Evolutionary conservation across 2,329 filamentous ascomycete genomes (phyloP), one percentile per base, ranked within the genome.

Genomic region (Torrubiellomyces zombiae): DNA sequence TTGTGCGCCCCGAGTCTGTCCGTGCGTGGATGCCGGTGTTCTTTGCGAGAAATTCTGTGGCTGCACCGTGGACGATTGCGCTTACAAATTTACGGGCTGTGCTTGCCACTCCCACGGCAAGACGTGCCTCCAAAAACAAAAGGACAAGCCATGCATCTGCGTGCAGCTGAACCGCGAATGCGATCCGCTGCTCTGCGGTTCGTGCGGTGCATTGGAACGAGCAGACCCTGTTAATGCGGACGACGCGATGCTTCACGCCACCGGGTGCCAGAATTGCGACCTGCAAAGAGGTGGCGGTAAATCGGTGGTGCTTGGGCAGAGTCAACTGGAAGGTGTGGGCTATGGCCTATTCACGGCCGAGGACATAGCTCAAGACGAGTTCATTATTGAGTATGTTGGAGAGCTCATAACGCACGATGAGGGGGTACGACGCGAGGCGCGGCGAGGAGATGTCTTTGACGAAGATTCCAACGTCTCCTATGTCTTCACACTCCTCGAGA

Each of bases 381-480:
- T 78, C 36, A 59, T 89, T 11, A 75, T 78, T 16, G 81, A 89
- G 44, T 89, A 89, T 44, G 70, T 71, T 2, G 81, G 81, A 23
- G 81, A 89, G 44, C 58, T 82, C 8, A 74, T 86, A 29, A 72
- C 67, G 4, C 63, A 67, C 19, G 61, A 71, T 23, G 78, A 85
- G 43, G 70, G 69, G 4, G 67, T 79, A 14, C 65, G 77, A 4
- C 63, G 78, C 18, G 73, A 75, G 30, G 66, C 67, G 7, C 48
- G 65, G 3, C 61, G 66, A 3, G 66, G 66, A 16, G 61, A 70
- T 27, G 63, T 67, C 6, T 72, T 72, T 28, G 63, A 76, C 27
- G 60, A 66, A 28, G 51, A 60, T 21, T 63, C 66, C 13, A 66
- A 67, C 36, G 63, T 69, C 4, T 75, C 70, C n/a, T 81, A 71